Base-by-base conservation (phyloP, 768 basidiomycete genomes). In the Myochromella boudieri region DNA sequence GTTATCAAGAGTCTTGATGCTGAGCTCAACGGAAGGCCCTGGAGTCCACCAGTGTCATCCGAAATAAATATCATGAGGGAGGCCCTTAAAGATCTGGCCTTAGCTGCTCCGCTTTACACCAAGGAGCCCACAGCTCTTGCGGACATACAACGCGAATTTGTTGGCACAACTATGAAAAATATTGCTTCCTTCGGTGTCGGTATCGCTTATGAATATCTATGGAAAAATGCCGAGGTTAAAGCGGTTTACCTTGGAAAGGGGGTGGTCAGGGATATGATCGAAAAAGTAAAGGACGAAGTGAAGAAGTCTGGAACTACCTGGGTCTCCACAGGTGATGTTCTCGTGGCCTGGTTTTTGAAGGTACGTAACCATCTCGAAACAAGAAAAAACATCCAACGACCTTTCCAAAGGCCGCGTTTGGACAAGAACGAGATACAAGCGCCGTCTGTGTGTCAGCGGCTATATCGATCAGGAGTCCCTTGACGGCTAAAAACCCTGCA, bases 301-400 rank as follows among this genome's bases (percentile, higher is more conserved):
- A 42, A 37, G 37, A 27, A 36, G 20, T 37, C 31, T 12, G 41
- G 43, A 7, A 5, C 24, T 37, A 37, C 33, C 26, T 37, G 34
- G 41, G 32, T 42, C 25, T 42, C 36, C 6, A 49, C 48, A 2
- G 41, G 48, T 20, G 48, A 49, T 32, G 24, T 49, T 21, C 25
- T 49, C 25, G 25, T 43, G 6, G 42, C 48, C 2, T 49, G 48
- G 34, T 43, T 49, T 14, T 37, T 49, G 41, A 43, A 49, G 48
- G 34, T 46, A 32, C n/a, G 31, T 14, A 14, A 20, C n/a, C 25
- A 20, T n/a, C 5, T n/a, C 24, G 9, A 3, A 6, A 8, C 14
- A 18, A 7, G 17, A 24, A 12, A 25, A 2, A 15, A 27, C 26
- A 14, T 26, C n/a, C 41, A 37, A 5, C 37, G 17, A 27, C 6